Base-by-base conservation (phyloP, 2,329 filamentous ascomycete species). In the Aaosphaeria pasadenensis region DNA sequence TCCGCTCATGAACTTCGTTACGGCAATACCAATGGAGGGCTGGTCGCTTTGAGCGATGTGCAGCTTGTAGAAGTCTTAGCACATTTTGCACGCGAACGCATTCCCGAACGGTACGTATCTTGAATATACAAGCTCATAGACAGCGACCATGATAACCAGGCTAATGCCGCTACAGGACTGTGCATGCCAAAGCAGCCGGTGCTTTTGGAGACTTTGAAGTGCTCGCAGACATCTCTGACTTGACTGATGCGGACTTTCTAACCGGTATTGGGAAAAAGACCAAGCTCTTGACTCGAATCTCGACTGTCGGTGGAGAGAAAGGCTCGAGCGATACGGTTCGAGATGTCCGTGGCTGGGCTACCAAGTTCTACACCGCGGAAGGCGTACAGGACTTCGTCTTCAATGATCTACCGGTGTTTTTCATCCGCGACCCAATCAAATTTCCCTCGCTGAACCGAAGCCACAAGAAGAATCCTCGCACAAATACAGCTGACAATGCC, bases 381-480 rank as follows among this genome's bases (percentile, higher is more conserved):
- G 86, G 86, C 13, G 88, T 88, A 57, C 87, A 81, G 78, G 85
- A 88, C 59, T 76, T 85, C 66, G 85, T 89, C 6, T 82, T 81
- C 52, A 89, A 88, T 74, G 89, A 89, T 64, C 88, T 84, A 0
- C 86, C 86, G 0, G 81, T 88, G 3, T 90, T 89, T 75, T 89
- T 90, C 70, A 62, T 89, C n/a, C 76, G 86, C 45, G 86, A 89
- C 53, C 84, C 86, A 0, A 78, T 83, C 54, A 89, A 89, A 67
- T 89, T 88, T 63, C 86, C 86, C 28, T 74, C 85, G 60, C 85
- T 88, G 60, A 88, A 88, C 46, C 85, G 88, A 64, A 87, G 85
- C 0, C 86, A 89, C 65, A 89, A 89, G 76, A 77, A 86, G n/a
- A 75, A 89, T 59, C 86, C 86, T 0, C 78, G 83, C 55, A 88